Base-by-base conservation (phyloP, 2,329 filamentous ascomycete species). In the Leptodontidium sp. region DNA sequence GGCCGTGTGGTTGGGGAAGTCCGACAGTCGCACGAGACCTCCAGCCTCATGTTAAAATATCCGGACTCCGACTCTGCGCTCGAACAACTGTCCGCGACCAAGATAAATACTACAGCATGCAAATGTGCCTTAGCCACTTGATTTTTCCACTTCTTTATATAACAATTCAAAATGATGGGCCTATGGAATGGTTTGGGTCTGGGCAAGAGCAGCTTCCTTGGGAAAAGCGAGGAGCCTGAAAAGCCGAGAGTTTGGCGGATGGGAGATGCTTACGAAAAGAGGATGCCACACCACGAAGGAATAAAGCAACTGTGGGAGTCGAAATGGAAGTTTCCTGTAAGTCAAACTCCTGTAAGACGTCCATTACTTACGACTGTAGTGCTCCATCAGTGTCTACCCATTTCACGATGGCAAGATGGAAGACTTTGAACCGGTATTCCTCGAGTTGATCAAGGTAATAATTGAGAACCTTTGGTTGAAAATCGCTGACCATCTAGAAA, bases 371-470 rank as follows among this genome's bases (percentile, higher is more conserved):
- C 32, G 8, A 67, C 17, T 43, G 5, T 45, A 84, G 84, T 88
- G 86, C 78, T 79, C 79, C 45, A 89, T 88, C 80, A 85, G 88
- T 67, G 83, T 93, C 9, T 91, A 92, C 74, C 90, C 90, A 0
- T 94, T 94, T 83, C 91, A 93, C 82, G 91, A 93, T 79, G 88
- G 89, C 61, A 81, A 84, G 4, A 85, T 86, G 68, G 83, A 88
- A 67, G 91, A 94, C 79, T 93, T 94, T 76, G 85, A 87, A 73
- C 90, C 90, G 21, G 84, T 94, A 40, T 91, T 92, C 62, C 78
- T 85, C n/a, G 81, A 86, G 66, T 81, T 94, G 55, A 86, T 90
- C 59, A 79, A 84, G 70, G 86, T 87, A 78, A 62, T 11, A 40
- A 40, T 2, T 11, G 8, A 40, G 11, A 11, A 11, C 11, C 38